Evolutionary conservation across 164 flowering plant genomes (phyloP).

Genomic region (Annona squamosa): DNA sequence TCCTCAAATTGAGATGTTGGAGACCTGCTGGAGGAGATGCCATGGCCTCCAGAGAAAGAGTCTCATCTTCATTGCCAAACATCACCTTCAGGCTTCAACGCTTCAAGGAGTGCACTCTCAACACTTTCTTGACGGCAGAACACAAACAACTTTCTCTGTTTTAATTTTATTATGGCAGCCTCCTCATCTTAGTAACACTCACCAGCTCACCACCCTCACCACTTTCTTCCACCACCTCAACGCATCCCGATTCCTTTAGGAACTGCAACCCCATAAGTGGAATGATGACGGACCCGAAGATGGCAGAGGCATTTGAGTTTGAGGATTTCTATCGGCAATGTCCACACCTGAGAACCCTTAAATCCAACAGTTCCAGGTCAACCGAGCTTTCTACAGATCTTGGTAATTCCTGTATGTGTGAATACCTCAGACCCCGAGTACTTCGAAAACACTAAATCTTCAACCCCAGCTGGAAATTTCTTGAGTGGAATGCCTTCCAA

Average conservation of each 20-base stretch:
- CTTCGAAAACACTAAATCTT: conserved; percentile 9
- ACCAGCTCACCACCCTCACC: conserved; percentile 15
- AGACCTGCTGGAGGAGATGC: conserved; percentile 21
- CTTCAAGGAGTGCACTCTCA: conserved; percentile 13
- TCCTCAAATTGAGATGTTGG: conserved; percentile 14
- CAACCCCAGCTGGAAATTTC: conserved; percentile 18
- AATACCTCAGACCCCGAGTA: conserved; percentile 25
- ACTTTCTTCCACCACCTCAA: conserved; percentile 7
- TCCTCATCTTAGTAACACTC: conserved; percentile 24
- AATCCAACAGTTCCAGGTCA: conserved; percentile 26
- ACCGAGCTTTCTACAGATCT: conserved; percentile 21
- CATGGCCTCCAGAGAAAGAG: conserved; percentile 14
- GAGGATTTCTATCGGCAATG: conserved; percentile 21
- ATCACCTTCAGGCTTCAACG: not conserved
- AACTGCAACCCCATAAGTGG: conserved; percentile 17
- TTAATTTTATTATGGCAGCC: conserved; percentile 24
- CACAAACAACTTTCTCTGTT: conserved; percentile 20
- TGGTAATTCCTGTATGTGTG: conserved; percentile 15
- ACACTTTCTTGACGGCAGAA: conserved; percentile 12
- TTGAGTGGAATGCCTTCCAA: conserved; percentile 15
- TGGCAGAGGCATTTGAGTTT: conserved; percentile 24
- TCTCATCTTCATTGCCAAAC: conserved; percentile 9
- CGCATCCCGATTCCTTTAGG: conserved; percentile 10
- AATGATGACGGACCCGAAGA: conserved; percentile 18
- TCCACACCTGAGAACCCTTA: conserved; percentile 20